Conservation (phyloP, 2,329 filamentous ascomycete genomes). For the Fusarium lateritium region DNA sequence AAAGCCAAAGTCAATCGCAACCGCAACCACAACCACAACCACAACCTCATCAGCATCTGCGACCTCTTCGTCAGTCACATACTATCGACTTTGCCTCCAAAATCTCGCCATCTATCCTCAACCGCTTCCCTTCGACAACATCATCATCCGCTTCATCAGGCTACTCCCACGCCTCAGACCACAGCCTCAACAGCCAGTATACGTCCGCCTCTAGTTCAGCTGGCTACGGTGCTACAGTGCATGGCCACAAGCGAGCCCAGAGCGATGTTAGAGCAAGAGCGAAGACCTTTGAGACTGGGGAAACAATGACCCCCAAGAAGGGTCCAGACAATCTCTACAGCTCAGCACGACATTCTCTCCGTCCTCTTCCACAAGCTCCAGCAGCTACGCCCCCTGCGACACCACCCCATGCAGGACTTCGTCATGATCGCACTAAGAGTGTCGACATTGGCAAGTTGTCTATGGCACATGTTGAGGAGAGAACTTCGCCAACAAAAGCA, state of each 20-base stretch:
- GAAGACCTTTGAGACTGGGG: constrained; percentile 61
- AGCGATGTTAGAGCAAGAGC: constrained; percentile 77
- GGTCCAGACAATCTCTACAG: constrained; percentile 77
- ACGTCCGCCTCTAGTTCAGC: constrained; percentile 75
- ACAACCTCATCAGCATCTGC: constrained; percentile 33
- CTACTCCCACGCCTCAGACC: constrained; percentile 73
- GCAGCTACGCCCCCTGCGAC: constrained; percentile 60
- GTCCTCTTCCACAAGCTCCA: constrained; percentile 79
- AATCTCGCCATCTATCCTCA: constrained; percentile 56
- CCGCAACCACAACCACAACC: constrained; percentile 29
- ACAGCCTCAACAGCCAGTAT: constrained; percentile 72
- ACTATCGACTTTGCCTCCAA: constrained; percentile 63
- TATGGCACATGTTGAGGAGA: constrained; percentile 61
- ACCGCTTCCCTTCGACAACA: constrained; percentile 77
- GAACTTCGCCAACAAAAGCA: constrained; percentile 6
- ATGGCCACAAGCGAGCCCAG: constrained; percentile 79
- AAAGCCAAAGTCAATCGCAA: constrained; percentile 26
- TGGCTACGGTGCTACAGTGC: constrained; percentile 61
- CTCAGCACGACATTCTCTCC: constrained; percentile 81
- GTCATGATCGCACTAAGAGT: constrained; percentile 74
- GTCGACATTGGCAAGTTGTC: constrained; percentile 72
- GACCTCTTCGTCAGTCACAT: constrained; percentile 67
- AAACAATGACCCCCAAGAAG: constrained; percentile 60
- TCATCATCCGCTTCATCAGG: constrained; percentile 80
- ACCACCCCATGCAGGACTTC: constrained; percentile 53